Conservation (phyloP, 2,329 filamentous ascomycete genomes). For the Alternaria angustiovoidea region DNA sequence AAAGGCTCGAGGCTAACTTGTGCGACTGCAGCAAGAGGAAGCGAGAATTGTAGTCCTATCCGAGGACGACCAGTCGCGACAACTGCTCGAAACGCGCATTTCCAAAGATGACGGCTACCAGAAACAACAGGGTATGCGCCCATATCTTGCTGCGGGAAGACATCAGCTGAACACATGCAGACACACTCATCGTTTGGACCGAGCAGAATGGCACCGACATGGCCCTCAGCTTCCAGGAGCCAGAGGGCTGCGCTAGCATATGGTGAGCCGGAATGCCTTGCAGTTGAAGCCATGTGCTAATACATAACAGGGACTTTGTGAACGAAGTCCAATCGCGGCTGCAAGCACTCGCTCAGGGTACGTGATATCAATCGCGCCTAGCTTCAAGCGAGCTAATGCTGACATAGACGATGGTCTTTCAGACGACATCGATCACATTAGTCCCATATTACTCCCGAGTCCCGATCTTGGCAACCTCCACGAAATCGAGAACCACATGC, state of each 20-base stretch:
- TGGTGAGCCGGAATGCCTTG: constrained; percentile 67
- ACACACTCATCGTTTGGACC: constrained; percentile 98
- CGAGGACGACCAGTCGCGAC: constrained; percentile 85
- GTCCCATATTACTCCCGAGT: constrained; percentile 76
- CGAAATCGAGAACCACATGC: constrained; percentile 86
- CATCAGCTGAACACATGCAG: constrained; percentile 58
- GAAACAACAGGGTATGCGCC: constrained; percentile 85
- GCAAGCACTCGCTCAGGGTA: constrained; percentile 70
- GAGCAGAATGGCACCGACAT: constrained; percentile 91
- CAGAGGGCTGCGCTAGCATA: constrained; percentile 89
- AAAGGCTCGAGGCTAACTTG: constrained; percentile 49
- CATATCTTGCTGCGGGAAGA: background rate
- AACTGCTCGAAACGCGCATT: constrained; percentile 88
- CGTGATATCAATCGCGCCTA: constrained; percentile 21
- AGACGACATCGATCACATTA: constrained; percentile 80
- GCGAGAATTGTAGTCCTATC: constrained; percentile 90
- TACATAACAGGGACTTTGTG: constrained; percentile 81
- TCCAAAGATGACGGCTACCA: constrained; percentile 95
- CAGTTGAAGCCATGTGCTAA: constrained; percentile 23
- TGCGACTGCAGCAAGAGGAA: constrained; percentile 72
- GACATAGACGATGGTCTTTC: constrained; percentile 80
- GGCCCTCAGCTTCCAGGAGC: constrained; percentile 97
- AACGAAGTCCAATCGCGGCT: constrained; percentile 82
- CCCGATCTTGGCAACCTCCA: constrained; percentile 82
- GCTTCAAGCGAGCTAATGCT: constrained; percentile 24